Base-by-base conservation (phyloP, 495 filamentous ascomycete genomes). In the Lentithecium fluviatile region DNA sequence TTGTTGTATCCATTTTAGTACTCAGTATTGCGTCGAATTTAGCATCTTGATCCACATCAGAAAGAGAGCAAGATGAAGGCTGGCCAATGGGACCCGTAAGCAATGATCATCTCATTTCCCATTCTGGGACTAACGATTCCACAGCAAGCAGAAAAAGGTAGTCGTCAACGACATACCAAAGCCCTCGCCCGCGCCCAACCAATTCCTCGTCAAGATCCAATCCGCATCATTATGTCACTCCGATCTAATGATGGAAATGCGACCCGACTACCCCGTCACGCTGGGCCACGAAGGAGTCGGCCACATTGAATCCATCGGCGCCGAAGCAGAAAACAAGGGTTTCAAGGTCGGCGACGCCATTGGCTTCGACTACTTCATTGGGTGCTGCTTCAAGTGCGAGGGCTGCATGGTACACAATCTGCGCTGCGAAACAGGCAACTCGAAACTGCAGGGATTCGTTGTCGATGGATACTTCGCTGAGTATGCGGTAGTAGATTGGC, bases 221-320 rank as follows among this genome's bases (percentile, higher is more conserved):
- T 71, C 65, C 11, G 74, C 74, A 0, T 75, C 73, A 10, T 54
- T 75, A 36, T 76, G 74, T 58, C 74, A 76, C 59, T 71, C 67
- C 2, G 74, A 76, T 34, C 48, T 71, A 38, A 57, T 76, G 38
- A 66, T 63, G 43, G 64, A 62, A 3, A 64, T 69, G 43, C 55
- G 58, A 26, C 61, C 69, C 36, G 57, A 60, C n/a, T 25, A 60
- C 26, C 40, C 56, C 23, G 65, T 71, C 10, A 74, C 72, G 0
- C 64, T 76, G 17, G 74, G 74, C n/a, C 74, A 76, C 51, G 74
- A 76, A 58, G 73, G 72, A 6, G 72, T 73, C 0, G 74, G 74
- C 13, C 65, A 70, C 57, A 73, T 76, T 37, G 69, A 69, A 36
- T 67, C 69, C 26, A 63, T 76, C 21, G 69, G 73, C 52, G 37